Base-by-base conservation (phyloP, 2,329 filamentous ascomycete genomes). In the Colletotrichum neosansevieriae region DNA sequence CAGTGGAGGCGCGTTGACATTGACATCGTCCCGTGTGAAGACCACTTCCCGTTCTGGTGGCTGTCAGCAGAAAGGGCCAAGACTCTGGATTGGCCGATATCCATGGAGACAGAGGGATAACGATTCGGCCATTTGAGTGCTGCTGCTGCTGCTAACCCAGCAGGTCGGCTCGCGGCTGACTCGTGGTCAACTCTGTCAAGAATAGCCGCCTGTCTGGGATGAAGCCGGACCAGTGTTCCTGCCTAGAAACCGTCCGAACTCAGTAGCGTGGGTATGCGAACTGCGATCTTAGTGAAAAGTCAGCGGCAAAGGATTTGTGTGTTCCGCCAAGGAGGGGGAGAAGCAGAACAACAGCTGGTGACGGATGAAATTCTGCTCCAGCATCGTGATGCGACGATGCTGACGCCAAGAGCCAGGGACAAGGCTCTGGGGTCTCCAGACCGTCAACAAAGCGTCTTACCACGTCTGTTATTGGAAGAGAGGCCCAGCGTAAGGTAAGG, bases 201-300 rank as follows among this genome's bases (percentile, higher is more conserved):
- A 68, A 68, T 56, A 65, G 54, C 51, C 64, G 47, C 21, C 10
- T 4, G 13, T 19, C 47, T 53, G 54, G 40, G 40, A 47, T 49
- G 7, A 17, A 53, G 21, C 42, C 24, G 11, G 36, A 17, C 15
- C 5, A 19, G 13, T 15, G 47, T 42, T 34, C 17, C 47, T 34
- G 40, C 32, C 32, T 19, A 21, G 29, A 49, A 45, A 17, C 34
- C 65, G 60, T 68, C 65, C 40, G 60, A 68, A 68, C 61, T 47
- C 34, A 10, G 15, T 11, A 38, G 12, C n/a, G 40, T 49, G 42
- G 58, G 15, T 17, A 40, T 34, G 58, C 32, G 29, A 61, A 53
- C 38, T n/a, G 13, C 6, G 47, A 15, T 13, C 38, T 38, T 47
- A 38, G 45, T 58, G 17, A 10, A 44, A 58, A 42, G 24, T 9